Conservation (phyloP, 106 monocot genomes). For the Dioscorea alata region DNA sequence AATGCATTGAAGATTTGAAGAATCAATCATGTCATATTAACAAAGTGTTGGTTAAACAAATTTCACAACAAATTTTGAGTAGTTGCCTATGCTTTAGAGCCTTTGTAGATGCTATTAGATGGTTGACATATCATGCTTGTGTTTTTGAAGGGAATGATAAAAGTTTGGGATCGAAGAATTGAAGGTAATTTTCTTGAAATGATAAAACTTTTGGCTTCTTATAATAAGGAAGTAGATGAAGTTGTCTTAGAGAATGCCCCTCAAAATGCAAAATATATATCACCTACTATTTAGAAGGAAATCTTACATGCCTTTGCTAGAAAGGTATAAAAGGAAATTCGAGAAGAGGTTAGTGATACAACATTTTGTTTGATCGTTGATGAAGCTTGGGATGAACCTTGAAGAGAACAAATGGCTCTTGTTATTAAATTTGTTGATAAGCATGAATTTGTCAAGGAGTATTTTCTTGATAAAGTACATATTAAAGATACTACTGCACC, state of each 20-base stretch:
- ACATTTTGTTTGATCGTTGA: constrained; percentile 3
- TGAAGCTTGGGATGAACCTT: too few relatives aligned
- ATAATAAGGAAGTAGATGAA: background rate
- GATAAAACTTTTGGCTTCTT: background rate
- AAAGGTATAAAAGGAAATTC: background rate
- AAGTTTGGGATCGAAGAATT: background rate
- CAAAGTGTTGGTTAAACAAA: too few relatives aligned
- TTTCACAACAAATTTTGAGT: too few relatives aligned
- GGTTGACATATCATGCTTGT: constrained; percentile 5
- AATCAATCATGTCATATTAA: too few relatives aligned
- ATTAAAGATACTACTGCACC: background rate
- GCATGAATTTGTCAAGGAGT: background rate
- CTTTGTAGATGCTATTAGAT: too few relatives aligned
- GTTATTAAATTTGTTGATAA: background rate
- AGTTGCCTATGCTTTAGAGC: too few relatives aligned
- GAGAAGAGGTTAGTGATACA: background rate
- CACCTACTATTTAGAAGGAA: background rate
- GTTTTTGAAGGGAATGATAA: background rate
- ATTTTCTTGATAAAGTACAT: background rate
- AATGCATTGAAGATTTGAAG: too few relatives aligned
- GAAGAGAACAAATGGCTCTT: too few relatives aligned
- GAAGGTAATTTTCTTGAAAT: background rate
- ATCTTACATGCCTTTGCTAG: background rate
- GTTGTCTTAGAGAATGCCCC: background rate
- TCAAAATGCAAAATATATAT: background rate